Evolutionary conservation across 352 stramenopile genomes (phyloP).

Genomic region (Pythium rhizo-oryzae): DNA sequence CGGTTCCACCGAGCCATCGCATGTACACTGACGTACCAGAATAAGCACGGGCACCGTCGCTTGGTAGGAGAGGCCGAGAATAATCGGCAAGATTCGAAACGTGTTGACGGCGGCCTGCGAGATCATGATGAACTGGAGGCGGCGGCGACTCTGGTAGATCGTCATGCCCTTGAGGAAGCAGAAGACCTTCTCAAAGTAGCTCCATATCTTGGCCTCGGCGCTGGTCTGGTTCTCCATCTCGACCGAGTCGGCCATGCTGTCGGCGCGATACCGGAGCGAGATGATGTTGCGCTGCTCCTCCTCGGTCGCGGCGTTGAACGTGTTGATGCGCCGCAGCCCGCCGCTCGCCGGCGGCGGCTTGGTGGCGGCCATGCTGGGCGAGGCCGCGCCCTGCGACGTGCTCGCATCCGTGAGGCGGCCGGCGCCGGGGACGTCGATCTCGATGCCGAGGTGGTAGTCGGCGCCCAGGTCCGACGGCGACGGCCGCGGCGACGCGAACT

Average conservation of each 20-base stretch:
- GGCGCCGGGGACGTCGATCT: conserved; percentile 26
- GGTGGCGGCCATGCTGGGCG: conserved; percentile 7
- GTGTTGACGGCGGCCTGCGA: conserved; percentile 84
- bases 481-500: conserved; percentile 50
- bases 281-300: conserved; percentile 89
- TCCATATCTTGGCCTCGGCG: conserved; percentile 76
- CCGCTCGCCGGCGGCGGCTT: conserved; percentile 25
- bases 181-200: conserved; percentile 82
- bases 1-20: neutral
- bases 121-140: conserved; percentile 89
- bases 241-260: conserved; percentile 85
- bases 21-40: conserved; percentile 38
- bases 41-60: conserved; percentile 84
- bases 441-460: conserved; percentile 70
- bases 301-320: conserved; percentile 67
- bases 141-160: conserved; percentile 80
- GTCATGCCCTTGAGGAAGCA: conserved; percentile 90
- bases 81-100: conserved; percentile 84
- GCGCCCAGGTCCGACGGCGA: conserved; percentile 60
- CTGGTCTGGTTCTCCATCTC: conserved; percentile 58
- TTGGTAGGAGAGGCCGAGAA: conserved; percentile 83
- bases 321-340: conserved; percentile 64
- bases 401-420: conserved; percentile 16
- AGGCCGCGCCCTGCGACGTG: conserved; percentile 9
- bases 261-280: conserved; percentile 81